Percentiles rank a stretch among this genome's conserved stretches.
Conservation (phyloP, 176 grass and related monocot genomes). For the sorghum (Sorghum bicolor) region Sorghum_bicolor_NCBIv3 NC_012872.2:61268001-61268500, state of each 20-base stretch:
- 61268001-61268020: background rate
- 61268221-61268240: background rate
- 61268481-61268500: conserved; percentile 54
- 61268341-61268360: background rate
- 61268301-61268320: background rate
- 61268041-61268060: conserved; percentile 9
- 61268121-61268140: background rate
- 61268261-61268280: background rate
- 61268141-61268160: background rate
- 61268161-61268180: background rate
- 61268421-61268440: conserved; percentile 26
- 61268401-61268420: background rate
- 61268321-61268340: background rate
- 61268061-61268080: background rate
- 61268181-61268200: background rate
- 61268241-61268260: background rate
- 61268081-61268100: background rate
- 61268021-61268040: background rate
- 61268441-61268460: conserved; percentile 46
- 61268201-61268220: background rate
- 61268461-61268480: conserved; percentile 74
- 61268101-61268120: background rate
- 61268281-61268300: background rate
- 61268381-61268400: background rate
- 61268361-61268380: background rate